Conservation (phyloP, 1,139 yeast genomes). For the Blastobotrys buckinghamii region DNA sequence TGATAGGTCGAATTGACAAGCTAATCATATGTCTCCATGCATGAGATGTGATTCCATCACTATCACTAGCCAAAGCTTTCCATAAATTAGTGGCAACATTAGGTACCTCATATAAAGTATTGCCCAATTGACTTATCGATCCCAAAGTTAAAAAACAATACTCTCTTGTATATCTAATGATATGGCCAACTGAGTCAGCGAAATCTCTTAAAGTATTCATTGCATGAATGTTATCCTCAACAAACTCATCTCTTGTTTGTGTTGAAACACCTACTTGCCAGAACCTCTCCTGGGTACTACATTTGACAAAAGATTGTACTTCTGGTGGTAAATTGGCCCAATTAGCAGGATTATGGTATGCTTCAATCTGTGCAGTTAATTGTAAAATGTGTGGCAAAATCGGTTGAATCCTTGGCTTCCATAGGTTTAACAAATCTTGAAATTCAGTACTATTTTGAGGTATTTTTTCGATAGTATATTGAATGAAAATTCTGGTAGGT, state of each 20-base stretch:
- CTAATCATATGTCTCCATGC: conserved; percentile 97
- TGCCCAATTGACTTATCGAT: conserved; percentile 84
- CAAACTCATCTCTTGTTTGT: conserved; percentile 89
- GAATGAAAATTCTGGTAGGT: conserved; percentile 91
- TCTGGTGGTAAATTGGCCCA: conserved; percentile 85
- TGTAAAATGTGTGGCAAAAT: conserved; percentile 87
- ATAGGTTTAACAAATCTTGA: conserved; percentile 61
- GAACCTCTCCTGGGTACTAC: conserved; percentile 85
- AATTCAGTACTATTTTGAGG: conserved; percentile 74
- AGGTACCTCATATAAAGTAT: conserved; percentile 81
- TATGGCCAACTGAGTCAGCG: conserved; percentile 98
- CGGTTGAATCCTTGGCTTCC: conserved; percentile 93
- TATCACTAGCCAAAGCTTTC: conserved; percentile 83
- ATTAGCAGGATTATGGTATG: conserved; percentile 88
- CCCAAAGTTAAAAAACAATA: conserved; percentile 89
- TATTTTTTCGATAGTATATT: conserved; percentile 88
- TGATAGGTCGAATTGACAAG: conserved; percentile 76
- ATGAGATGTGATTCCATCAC: conserved; percentile 83
- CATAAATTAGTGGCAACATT: conserved; percentile 68
- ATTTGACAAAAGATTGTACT: conserved; percentile 83
- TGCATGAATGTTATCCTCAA: conserved; percentile 91
- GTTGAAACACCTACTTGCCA: conserved; percentile 99
- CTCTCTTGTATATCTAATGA: conserved; percentile 90
- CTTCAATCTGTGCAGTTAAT: conserved; percentile 81
- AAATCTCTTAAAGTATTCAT: conserved; percentile 90